Percentiles rank a stretch among this genome's conserved stretches.
phyloP scores from a whole-genome alignment of 805 yeast species.

The Sugiyamaella valdiviana region DNA sequence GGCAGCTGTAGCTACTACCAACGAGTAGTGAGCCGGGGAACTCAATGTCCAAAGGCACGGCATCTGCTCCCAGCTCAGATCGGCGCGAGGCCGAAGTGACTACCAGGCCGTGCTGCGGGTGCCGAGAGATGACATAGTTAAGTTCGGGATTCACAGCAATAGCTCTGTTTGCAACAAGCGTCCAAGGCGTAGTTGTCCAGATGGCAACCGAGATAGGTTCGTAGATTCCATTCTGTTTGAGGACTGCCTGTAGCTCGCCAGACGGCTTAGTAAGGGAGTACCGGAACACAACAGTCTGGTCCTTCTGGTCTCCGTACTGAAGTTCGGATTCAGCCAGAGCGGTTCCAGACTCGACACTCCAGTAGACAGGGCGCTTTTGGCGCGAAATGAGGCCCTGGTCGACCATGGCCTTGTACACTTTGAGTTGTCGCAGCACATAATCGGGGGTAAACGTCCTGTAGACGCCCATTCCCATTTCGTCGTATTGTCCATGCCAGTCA shows the following conservation, averaged over 20 bases:
- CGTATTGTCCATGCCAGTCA: constrained; percentile 55
- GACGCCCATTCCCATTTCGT: constrained; percentile 1
- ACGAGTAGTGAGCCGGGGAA: constrained; percentile 42
- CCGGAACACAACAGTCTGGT: constrained; percentile 61
- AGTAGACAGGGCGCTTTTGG: constrained; percentile 91
- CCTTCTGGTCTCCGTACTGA: constrained; percentile 74
- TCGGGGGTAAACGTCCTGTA: constrained; percentile 67
- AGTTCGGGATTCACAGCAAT: constrained; percentile 60
- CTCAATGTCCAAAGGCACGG: constrained; percentile 6
- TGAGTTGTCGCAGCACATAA: constrained; percentile 71
- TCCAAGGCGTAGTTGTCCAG: constrained; percentile 99
- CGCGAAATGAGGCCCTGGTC: constrained; percentile 64
- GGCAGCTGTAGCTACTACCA: constrained; percentile 48
- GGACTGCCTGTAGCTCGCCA: constrained; percentile 9
- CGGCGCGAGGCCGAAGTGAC: constrained; percentile 55
- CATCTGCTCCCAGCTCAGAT: constrained; percentile 28
- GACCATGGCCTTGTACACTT: constrained; percentile 60
- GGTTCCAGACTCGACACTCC: constrained; percentile 92
- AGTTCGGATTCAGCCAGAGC: constrained; percentile 96
- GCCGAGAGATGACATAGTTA: constrained; percentile 47
- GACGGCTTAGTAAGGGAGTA: constrained; percentile 46
- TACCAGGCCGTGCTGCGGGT: constrained; percentile 37
- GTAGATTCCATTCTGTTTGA: neutral
- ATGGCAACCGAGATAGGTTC: constrained; percentile 35
- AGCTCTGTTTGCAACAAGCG: constrained; percentile 81